These are phyloP conservation scores for Aspergillus mulundensis DNA, from an alignment of 495 filamentous ascomycete species.

Conservation along the genomic window DNA sequence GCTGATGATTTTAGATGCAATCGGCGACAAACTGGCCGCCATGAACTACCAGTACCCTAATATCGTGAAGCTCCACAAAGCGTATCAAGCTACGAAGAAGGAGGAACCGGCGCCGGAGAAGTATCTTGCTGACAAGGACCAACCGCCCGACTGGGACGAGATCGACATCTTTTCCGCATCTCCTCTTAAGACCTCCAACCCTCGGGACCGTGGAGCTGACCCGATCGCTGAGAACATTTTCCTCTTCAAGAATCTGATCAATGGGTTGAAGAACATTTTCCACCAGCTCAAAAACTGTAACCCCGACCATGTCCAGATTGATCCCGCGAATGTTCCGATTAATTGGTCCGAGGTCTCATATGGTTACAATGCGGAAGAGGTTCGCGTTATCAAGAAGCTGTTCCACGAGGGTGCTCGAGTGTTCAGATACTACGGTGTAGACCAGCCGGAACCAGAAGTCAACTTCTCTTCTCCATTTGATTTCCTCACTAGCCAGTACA, in stretches of 20 bases:
- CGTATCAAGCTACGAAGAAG: slow-evolving; percentile 57
- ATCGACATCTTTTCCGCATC: slow-evolving; percentile 96
- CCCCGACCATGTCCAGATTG: slow-evolving; percentile 59
- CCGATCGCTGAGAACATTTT: slow-evolving; percentile 98
- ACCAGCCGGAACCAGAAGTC: slow-evolving; percentile 70
- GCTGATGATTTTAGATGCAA: slow-evolving; percentile 95
- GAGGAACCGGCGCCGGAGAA: slow-evolving; percentile 66
- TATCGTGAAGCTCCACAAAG: slow-evolving; percentile 82
- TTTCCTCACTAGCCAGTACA: slow-evolving; percentile 88
- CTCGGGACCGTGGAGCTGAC: slow-evolving; percentile 83
- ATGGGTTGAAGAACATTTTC: slow-evolving; percentile 93
- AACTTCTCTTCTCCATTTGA: slow-evolving; percentile 76
- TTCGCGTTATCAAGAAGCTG: slow-evolving; percentile 92
- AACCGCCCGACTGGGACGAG: slow-evolving; percentile 90
- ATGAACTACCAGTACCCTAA: slow-evolving; percentile 97
- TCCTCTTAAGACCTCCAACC: slow-evolving; percentile 92
- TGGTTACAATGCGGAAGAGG: slow-evolving; percentile 96
- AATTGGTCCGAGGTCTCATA: slow-evolving; percentile 97
- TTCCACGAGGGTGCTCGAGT: slow-evolving; percentile 95
- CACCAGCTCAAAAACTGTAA: slow-evolving; percentile 94
- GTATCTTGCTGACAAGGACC: slow-evolving; percentile 74
- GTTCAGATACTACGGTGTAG: slow-evolving; percentile 91
- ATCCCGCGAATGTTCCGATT: slow-evolving; percentile 69
- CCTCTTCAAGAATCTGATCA: slow-evolving; percentile 96
- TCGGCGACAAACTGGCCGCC: slow-evolving; percentile 94